Conservation (phyloP, 108 stramenopile species). For the Nitzschia putrida region DNA sequence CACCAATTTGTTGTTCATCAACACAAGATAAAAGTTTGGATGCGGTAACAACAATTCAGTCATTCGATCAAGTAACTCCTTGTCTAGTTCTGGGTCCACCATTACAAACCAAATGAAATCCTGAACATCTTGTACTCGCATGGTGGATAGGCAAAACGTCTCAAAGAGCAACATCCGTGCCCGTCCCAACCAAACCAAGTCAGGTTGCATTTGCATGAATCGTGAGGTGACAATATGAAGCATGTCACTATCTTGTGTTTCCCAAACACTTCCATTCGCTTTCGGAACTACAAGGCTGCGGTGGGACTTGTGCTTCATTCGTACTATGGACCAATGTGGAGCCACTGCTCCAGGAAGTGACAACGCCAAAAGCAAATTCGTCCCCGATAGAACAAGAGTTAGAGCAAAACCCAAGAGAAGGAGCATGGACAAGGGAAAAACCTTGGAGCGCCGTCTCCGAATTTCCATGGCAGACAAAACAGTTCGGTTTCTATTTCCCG, state of each 20-base stretch:
- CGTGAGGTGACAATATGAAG: conserved; percentile 58
- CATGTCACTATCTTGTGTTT: conserved; percentile 19
- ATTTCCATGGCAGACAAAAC: neutral
- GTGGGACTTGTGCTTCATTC: neutral
- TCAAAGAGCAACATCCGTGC: conserved; percentile 57
- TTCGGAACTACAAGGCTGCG: too few relatives aligned
- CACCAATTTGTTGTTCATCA: conserved; percentile 44
- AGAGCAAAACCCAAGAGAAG: conserved; percentile 2
- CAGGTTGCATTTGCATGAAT: conserved; percentile 68
- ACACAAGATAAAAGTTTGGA: conserved; percentile 50
- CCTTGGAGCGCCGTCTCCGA: neutral
- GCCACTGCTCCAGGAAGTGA: conserved; percentile 9
- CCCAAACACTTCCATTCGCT: too few relatives aligned
- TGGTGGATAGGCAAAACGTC: conserved; percentile 62
- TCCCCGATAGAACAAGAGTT: neutral
- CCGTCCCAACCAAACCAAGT: conserved; percentile 45
- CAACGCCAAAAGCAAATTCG: conserved; percentile 5
- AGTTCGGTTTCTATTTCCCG: too few relatives aligned
- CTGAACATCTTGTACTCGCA: conserved; percentile 41
- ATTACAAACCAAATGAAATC: conserved; percentile 66
- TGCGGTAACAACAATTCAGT: conserved; percentile 33
- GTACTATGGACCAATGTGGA: neutral
- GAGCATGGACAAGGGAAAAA: conserved; percentile 2
- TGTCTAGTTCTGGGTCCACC: conserved; percentile 51
- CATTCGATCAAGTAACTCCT: conserved; percentile 27